Evolutionary conservation across 768 basidiomycete species (phyloP), one percentile per base, ranked within the genome.

Genomic region (Kwoniella dendrophila): DNA sequence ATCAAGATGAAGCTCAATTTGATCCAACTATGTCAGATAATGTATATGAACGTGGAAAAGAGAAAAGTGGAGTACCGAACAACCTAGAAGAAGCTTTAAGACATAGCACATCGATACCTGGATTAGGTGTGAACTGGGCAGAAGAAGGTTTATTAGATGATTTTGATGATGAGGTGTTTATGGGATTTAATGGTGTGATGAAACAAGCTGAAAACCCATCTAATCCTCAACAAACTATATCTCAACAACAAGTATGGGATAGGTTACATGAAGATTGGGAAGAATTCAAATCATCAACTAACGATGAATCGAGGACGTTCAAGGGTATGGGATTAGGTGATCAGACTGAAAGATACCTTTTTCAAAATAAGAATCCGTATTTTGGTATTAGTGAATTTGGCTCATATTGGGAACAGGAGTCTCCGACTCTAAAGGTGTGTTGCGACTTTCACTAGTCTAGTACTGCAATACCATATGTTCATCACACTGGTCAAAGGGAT

Each of bases 281-380:
- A 14, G 34, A 44, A 22, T 68, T n/a, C n/a, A n/a, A 69, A 29
- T 40, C 55, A 32, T 33, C 34, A 34, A 22, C 14, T 20, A 49
- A 66, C 16, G 36, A 30, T 11, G 51, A 48, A 11, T 22, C 27
- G 26, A 50, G 48, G 47, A 64, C 58, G 0, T 40, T 58, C 47
- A 64, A 52, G 30, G 67, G 67, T 27, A 61, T 64, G 57, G 63
- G 58, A 36, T 45, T 41, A 47, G 63, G 40, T 7, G 68, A 70
- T 44, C 58, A 29, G 56, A 63, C 51, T 1, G 68, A 70, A 52
- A 57, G 68, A 40, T 79, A 79, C 51, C 61, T 79, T 29, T 79
- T 79, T 52, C 73, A 77, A 36, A 68, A 65, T 16, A 54, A 54
- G 33, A 79, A 79, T 57, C 78, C 74, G 10, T 77, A 76, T 24